A percentile compares a stretch with the other conserved stretches of the same genome.
phyloP scores from a whole-genome alignment of 768 basidiomycete species.

The Tylopilus sp. region DNA sequence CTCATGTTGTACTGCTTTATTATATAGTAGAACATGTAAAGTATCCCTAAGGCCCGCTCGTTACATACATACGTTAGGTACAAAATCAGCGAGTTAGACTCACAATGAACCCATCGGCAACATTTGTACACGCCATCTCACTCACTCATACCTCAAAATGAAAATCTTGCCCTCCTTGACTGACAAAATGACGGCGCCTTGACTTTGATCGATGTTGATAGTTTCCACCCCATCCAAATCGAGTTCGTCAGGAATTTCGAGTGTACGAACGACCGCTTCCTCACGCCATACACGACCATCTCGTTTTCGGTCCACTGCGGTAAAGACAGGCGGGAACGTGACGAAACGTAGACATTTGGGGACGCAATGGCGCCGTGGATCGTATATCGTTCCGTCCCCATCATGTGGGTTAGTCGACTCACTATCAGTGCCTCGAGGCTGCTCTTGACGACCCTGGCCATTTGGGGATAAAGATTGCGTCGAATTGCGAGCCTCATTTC shows the following conservation, averaged over 20 bases:
- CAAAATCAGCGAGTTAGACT: too few relatives aligned
- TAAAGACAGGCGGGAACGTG: constrained; percentile 55
- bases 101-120: neutral
- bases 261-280: constrained; percentile 50
- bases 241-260: constrained; percentile 62
- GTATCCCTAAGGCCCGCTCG: neutral
- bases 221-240: constrained; percentile 66
- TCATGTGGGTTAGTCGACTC: constrained; percentile 16
- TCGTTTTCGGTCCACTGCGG: constrained; percentile 18
- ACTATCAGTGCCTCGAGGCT: neutral
- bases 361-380: constrained; percentile 27
- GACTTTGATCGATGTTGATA: constrained; percentile 75
- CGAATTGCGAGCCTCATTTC: constrained; percentile 7
- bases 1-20: too few relatives aligned
- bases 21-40: too few relatives aligned
- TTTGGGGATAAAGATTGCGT: constrained; percentile 2
- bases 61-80: neutral
- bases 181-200: constrained; percentile 68
- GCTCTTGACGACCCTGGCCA: neutral
- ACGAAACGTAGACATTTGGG: constrained; percentile 64
- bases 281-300: constrained; percentile 26
- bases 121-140: neutral
- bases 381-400: constrained; percentile 18
- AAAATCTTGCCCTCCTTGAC: constrained; percentile 68
- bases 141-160: constrained; percentile 61